Base-by-base conservation (phyloP, 805 yeast species). In the Naumovozyma castellii region DNA sequence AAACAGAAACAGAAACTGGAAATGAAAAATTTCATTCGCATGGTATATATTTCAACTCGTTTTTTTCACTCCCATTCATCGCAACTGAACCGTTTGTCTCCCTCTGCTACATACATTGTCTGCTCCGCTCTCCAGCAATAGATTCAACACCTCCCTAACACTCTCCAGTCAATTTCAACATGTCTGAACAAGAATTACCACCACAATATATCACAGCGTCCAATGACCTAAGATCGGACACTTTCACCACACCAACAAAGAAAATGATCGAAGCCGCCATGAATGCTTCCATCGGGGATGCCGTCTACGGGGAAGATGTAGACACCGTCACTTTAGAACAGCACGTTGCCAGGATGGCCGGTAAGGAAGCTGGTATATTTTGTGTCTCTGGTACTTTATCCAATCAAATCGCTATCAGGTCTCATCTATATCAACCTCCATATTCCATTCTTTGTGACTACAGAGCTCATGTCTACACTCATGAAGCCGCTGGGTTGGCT, bases 401-500 rank as follows among this genome's bases (percentile, higher is more conserved):
- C 9, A 88, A 88, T 64, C 97, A 88, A 63, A 70, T 88, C 44
- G 96, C 81, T 13, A 58, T 88, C 34, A 70, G 96, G 53, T 68
- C 86, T 3, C 84, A 81, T 48, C 65, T 90, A 36, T 61, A 59
- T 45, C 90, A 83, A 54, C 96, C 96, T 14, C 66, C 66, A 14
- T 79, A 80, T 64, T 74, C 88, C n/a, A 68, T 90, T 18, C 55
- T 88, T 36, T 85, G 95, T 66, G 97, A 90, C 60, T 71, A 78
- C 61, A 71, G 96, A 45, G 79, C 90, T 10, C 97, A 88, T 54
- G 79, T 88, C 18, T 88, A 72, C 59, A 67, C 78, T 22, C 78
- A 78, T 50, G 97, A 88, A 64, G 95, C 96, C 18, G 95, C 88
- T 28, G 97, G 97, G 2, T 62, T 90, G 38, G 94, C 96, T 4